Evolutionary conservation across 2,329 filamentous ascomycete genomes (phyloP).

Genomic region (Dissoconium aciculare): DNA sequence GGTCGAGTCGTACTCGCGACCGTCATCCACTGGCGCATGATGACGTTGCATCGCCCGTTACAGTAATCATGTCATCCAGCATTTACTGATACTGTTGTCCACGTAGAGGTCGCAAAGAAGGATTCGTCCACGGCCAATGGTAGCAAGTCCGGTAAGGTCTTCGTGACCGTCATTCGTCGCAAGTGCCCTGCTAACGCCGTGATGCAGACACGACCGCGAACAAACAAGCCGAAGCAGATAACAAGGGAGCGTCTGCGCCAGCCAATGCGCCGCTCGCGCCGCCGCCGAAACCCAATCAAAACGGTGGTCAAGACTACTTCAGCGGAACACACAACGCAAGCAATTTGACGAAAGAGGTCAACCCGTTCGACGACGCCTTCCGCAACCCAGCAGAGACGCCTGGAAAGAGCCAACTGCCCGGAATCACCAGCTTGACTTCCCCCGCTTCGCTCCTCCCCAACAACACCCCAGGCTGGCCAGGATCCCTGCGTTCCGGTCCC

Average conservation of each 20-base stretch:
- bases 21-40: slow-evolving; percentile 1
- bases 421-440: slow-evolving; percentile 80
- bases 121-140: slow-evolving; percentile 6
- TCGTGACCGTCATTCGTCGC: not conserved
- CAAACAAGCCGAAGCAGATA: slow-evolving; percentile 22
- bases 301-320: slow-evolving; percentile 37
- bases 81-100: no score
- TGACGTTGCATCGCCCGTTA: slow-evolving; percentile 1
- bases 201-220: slow-evolving; percentile 14
- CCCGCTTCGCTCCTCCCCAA: slow-evolving; percentile 68
- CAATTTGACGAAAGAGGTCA: slow-evolving; percentile 64
- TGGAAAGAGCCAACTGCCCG: slow-evolving; percentile 64
- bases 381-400: slow-evolving; percentile 61
- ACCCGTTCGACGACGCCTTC: slow-evolving; percentile 95
- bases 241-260: slow-evolving; percentile 20
- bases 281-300: slow-evolving; percentile 34
- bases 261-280: slow-evolving; percentile 38
- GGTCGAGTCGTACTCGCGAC: not conserved
- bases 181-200: slow-evolving; percentile 3
- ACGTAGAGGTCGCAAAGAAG: slow-evolving; percentile 11
- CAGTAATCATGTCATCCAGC: not conserved
- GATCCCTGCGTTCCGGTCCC: slow-evolving; percentile 79
- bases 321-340: slow-evolving; percentile 27
- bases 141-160: slow-evolving; percentile 10
- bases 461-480: slow-evolving; percentile 63